Evolutionary conservation across 139 green algal species (phyloP), one percentile per base, ranked within the genome.

Genomic region (Picochlorum sp.): DNA sequence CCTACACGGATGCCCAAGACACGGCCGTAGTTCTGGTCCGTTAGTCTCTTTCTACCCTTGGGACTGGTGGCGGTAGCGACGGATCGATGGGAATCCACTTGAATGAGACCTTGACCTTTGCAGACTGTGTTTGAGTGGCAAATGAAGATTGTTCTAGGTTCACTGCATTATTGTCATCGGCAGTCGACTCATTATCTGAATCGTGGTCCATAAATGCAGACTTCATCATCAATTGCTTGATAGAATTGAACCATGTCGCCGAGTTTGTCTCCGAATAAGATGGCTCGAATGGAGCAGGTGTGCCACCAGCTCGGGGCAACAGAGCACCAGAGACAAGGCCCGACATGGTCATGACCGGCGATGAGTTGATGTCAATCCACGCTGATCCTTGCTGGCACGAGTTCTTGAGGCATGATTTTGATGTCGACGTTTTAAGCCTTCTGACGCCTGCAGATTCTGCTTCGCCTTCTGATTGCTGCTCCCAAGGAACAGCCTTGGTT

Each of bases 1-100:
- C 37, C 61, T 16, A 75, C 45, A 3, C 69, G 37, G 32, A 75
- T 52, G 13, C 57, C 69, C 37, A 75, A 45, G 47, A 75, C 61
- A 0, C 47, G 15, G 6, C 15, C 16, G 15, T 54, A 20, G 1
- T 4, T 54, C 7, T 20, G n/a, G 47, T 54, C 47, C 15, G 18
- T 21, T 54, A 41, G 34, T 41, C 34, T 41, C 8, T 41, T 41
- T 41, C 34, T 9, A 41, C 7, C 34, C 9, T 41, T 41, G 34
- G 8, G 34, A 41, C 8, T 41, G 34, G 34, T 41, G 34, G 34
- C 2, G 34, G 34, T 41, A 41, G 34, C 8, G 34, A 41, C 34
- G 34, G 34, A 6, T 41, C 47, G n/a, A 54, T 21, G 6, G 47
- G 47, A 54, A 54, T 24, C 47, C 47, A 54, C n/a, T 54, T 54